Conservation (phyloP, 2,329 filamentous ascomycete genomes). For the Ascochyta koolunga region DNA sequence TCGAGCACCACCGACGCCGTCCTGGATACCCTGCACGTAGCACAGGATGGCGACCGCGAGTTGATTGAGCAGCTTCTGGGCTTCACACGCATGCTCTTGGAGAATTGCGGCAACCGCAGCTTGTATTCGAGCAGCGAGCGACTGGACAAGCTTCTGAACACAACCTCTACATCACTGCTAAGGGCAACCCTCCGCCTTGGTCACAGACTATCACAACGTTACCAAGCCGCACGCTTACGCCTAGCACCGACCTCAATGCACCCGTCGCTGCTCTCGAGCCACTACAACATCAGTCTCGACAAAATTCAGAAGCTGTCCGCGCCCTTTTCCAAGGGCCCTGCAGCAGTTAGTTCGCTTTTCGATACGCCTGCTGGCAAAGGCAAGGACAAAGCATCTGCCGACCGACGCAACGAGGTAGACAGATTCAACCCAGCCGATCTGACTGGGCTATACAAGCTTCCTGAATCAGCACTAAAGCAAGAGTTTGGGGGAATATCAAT, state of each 20-base stretch:
- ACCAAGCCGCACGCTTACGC: conserved; percentile 85
- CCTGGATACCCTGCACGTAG: conserved; percentile 64
- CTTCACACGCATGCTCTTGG: conserved; percentile 86
- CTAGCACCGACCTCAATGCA: conserved; percentile 70
- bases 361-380: conserved; percentile 68
- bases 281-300: conserved; percentile 77
- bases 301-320: conserved; percentile 82
- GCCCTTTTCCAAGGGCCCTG: conserved; percentile 75
- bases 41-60: conserved; percentile 76
- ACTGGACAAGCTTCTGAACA: conserved; percentile 87
- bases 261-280: conserved; percentile 76
- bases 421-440: conserved; percentile 67
- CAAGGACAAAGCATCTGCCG: conserved; percentile 71
- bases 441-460: conserved; percentile 67
- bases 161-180: conserved; percentile 79
- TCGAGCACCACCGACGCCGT: conserved; percentile 56
- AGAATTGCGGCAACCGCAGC: conserved; percentile 96
- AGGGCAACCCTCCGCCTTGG: conserved; percentile 79
- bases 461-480: conserved; percentile 62
- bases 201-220: conserved; percentile 87
- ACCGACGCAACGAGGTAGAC: conserved; percentile 36
- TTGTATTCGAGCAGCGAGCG: conserved; percentile 94
- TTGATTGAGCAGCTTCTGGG: conserved; percentile 79
- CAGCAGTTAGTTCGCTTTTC: conserved; percentile 57
- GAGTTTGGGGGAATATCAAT: conserved; percentile 83